Evolutionary conservation across 495 filamentous ascomycete genomes (phyloP).

Genomic region (Acidiella bohemica): DNA sequence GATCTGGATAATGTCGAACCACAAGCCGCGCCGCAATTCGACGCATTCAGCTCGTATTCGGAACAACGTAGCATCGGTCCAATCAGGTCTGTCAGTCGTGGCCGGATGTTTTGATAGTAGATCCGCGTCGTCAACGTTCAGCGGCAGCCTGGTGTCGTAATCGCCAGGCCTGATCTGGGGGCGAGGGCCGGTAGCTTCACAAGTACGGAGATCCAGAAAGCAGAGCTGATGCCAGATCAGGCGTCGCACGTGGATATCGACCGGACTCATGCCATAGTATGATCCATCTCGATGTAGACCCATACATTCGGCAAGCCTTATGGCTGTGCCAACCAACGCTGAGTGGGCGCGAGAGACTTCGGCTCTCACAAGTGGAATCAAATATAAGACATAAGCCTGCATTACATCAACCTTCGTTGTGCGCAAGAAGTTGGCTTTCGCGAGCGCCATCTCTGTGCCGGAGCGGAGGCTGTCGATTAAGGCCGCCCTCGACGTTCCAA

Average conservation of each 20-base stretch:
- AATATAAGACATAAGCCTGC: constrained; percentile 61
- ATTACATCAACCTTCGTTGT: constrained; percentile 58
- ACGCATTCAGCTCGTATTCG: constrained; percentile 58
- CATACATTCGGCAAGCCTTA: constrained; percentile 64
- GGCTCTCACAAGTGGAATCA: constrained; percentile 55
- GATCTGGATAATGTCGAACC: constrained; percentile 47
- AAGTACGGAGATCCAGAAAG: constrained; percentile 61
- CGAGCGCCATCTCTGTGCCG: constrained; percentile 49
- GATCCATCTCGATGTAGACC: constrained; percentile 57
- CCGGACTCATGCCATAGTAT: constrained; percentile 44
- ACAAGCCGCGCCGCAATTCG: constrained; percentile 53
- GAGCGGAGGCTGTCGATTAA: constrained; percentile 47
- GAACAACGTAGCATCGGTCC: constrained; percentile 53
- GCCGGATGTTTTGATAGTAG: constrained; percentile 31
- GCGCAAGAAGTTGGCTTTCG: constrained; percentile 52
- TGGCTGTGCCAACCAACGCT: constrained; percentile 53
- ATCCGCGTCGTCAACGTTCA: constrained; percentile 52
- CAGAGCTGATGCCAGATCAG: constrained; percentile 64
- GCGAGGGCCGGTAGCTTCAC: constrained; percentile 60
- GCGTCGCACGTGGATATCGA: constrained; percentile 62
- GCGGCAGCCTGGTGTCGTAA: constrained; percentile 52
- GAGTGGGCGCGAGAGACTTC: constrained; percentile 60
- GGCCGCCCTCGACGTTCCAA: constrained; percentile 37
- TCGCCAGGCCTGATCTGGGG: constrained; percentile 55
- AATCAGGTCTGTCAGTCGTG: constrained; percentile 36